These are phyloP conservation scores for Thelephora terrestris DNA, from an alignment of 1,284 basidiomycete species.

Conservation along the genomic window DNA sequence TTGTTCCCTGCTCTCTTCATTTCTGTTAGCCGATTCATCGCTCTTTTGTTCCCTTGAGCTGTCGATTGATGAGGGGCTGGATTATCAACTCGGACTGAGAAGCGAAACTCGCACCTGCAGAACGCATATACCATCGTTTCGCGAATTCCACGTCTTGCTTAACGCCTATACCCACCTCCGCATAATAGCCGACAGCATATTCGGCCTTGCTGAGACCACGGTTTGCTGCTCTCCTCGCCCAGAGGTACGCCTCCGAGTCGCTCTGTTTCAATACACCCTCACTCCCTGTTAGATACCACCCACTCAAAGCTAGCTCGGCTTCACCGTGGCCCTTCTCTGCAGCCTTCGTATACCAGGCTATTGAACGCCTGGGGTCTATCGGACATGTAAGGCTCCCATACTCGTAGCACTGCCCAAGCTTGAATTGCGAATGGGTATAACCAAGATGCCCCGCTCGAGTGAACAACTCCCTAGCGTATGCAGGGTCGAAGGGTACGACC, in stretches of 20 bases:
- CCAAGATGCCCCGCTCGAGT: constrained; percentile 91
- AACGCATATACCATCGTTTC: constrained; percentile 98
- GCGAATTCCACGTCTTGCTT: constrained; percentile 94
- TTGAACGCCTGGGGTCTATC: constrained; percentile 86
- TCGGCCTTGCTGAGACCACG: constrained; percentile 91
- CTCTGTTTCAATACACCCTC: constrained; percentile 96
- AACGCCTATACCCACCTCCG: constrained; percentile 96
- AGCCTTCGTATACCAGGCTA: constrained; percentile 98
- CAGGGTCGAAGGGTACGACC: constrained; percentile 64
- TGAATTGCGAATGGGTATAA: constrained; percentile 91
- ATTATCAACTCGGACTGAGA: background rate
- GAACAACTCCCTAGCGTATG: constrained; percentile 79
- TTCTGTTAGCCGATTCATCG: constrained; percentile 92
- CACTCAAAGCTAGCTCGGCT: constrained; percentile 90
- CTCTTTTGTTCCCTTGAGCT: constrained; percentile 93
- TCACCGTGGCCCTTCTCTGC: constrained; percentile 93
- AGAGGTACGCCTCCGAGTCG: constrained; percentile 95
- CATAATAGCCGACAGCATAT: constrained; percentile 96
- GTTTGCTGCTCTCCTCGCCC: constrained; percentile 90
- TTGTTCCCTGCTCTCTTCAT: constrained; percentile 75
- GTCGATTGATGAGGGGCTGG: constrained; percentile 2
- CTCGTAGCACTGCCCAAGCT: constrained; percentile 92
- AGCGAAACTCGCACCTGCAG: constrained; percentile 61
- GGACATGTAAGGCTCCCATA: constrained; percentile 86
- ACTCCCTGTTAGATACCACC: constrained; percentile 95